Evolutionary conservation across 2,329 filamentous ascomycete species (phyloP).

Genomic region (Calonectria fujianensis): DNA sequence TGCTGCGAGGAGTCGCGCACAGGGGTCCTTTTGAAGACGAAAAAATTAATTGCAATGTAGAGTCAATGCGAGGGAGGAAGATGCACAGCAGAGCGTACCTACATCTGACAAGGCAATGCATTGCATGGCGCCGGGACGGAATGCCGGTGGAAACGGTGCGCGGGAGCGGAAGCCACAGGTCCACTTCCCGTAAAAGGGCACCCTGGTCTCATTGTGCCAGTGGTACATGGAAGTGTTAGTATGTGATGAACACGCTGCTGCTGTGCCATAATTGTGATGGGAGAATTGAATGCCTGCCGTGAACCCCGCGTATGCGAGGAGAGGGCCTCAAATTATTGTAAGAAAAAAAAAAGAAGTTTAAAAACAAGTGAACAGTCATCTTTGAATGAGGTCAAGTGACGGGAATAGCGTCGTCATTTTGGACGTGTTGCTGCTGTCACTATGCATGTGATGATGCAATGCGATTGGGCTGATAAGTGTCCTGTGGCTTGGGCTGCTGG

Average conservation of each 20-base stretch:
- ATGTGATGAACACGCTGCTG: background rate
- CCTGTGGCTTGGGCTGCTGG: background rate
- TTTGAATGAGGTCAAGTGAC: background rate
- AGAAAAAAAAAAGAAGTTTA: background rate
- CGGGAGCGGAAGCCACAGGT: conserved; percentile 26
- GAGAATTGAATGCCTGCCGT: background rate
- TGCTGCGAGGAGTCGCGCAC: background rate
- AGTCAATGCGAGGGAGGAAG: conserved; percentile 4
- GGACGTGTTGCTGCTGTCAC: background rate
- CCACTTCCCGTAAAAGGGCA: conserved; percentile 25
- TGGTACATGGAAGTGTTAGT: background rate
- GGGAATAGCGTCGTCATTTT: conserved; percentile 12
- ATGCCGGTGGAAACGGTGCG: conserved; percentile 29
- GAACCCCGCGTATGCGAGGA: background rate
- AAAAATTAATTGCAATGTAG: background rate
- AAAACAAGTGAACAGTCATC: conserved; percentile 2
- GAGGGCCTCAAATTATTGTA: background rate
- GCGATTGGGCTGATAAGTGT: background rate
- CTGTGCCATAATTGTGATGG: conserved; percentile 3
- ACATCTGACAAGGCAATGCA: conserved; percentile 16
- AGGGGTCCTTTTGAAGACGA: background rate
- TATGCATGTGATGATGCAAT: conserved; percentile 5
- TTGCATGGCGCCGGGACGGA: conserved; percentile 15
- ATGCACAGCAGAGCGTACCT: conserved; percentile 8
- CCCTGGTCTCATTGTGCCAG: background rate